Evolutionary conservation across 352 stramenopile genomes (phyloP).

Genomic region (Phytophthora fragariae): DNA sequence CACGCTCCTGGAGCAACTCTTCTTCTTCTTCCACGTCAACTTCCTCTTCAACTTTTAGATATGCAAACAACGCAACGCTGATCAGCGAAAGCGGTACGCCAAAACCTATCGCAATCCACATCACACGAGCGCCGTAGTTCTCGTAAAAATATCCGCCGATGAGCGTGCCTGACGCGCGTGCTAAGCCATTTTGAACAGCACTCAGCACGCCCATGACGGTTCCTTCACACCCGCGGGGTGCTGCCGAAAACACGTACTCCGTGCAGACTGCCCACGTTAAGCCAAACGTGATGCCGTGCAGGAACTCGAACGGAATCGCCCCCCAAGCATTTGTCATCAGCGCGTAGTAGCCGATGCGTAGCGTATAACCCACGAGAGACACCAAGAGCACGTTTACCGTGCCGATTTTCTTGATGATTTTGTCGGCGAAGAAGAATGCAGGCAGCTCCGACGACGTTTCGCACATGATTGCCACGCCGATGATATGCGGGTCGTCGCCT

Average conservation of each 20-base stretch:
- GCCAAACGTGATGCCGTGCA: constrained; percentile 78
- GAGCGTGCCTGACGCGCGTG: constrained; percentile 62
- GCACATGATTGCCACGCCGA: constrained; percentile 75
- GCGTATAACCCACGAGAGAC: constrained; percentile 65
- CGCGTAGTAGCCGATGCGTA: constrained; percentile 72
- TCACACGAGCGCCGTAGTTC: constrained; percentile 61
- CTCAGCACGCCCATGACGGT: constrained; percentile 80
- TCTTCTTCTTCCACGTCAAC: constrained; percentile 9
- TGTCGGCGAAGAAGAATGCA: constrained; percentile 79
- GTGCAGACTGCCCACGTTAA: constrained; percentile 73
- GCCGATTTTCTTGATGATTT: constrained; percentile 70
- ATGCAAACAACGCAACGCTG: constrained; percentile 64
- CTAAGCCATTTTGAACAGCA: constrained; percentile 73
- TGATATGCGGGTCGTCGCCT: constrained; percentile 69
- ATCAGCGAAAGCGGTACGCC: constrained; percentile 69
- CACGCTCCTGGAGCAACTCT: constrained; percentile 27
- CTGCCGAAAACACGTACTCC: constrained; percentile 72
- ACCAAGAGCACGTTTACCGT: constrained; percentile 74
- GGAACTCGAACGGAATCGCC: constrained; percentile 79
- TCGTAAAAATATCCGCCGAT: constrained; percentile 83
- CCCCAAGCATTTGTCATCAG: constrained; percentile 81
- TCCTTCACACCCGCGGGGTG: constrained; percentile 63
- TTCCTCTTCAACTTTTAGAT: constrained; percentile 57
- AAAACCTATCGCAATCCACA: constrained; percentile 73
- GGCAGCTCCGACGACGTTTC: constrained; percentile 81